Percentiles rank a stretch among this genome's conserved stretches.
Evolutionary conservation across 768 basidiomycete species (phyloP).

Genomic region (Dacryopinax primogenitus): DNA sequence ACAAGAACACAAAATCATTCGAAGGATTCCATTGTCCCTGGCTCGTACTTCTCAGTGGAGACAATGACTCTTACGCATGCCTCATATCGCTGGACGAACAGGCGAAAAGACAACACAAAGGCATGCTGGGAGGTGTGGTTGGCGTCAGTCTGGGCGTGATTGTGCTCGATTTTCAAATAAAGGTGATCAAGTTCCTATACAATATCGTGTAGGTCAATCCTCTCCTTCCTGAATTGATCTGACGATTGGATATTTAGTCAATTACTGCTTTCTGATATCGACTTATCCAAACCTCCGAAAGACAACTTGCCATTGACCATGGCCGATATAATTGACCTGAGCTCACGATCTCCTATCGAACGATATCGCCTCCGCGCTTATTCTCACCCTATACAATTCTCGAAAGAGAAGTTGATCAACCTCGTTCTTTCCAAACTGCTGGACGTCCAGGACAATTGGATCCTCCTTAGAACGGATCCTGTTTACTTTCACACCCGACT

Average conservation of each 20-base stretch:
- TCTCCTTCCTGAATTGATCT: not conserved
- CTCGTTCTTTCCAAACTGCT: not conserved
- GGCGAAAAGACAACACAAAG: not conserved
- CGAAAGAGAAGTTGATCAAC: not conserved
- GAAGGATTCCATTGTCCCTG: not conserved
- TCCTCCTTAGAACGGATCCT: not conserved
- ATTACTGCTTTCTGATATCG: not conserved
- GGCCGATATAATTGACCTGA: not conserved
- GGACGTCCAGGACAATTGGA: not conserved
- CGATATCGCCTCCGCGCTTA: not conserved
- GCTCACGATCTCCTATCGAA: not conserved
- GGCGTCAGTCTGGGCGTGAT: not conserved
- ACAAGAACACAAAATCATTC: not conserved
- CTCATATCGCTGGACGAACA: not conserved
- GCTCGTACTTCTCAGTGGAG: not conserved
- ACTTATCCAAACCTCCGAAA: not conserved
- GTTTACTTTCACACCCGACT: not conserved
- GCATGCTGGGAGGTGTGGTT: not conserved
- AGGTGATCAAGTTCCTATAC: not conserved
- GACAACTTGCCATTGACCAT: not conserved
- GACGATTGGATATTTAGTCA: not conserved
- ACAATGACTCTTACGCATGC: not conserved
- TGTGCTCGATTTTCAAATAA: not conserved
- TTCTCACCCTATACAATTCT: not conserved
- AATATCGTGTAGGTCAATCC: not conserved